Base-by-base conservation (phyloP, 371 early-diverging fungal genomes). In the Saksenaea vasiformis region DNA sequence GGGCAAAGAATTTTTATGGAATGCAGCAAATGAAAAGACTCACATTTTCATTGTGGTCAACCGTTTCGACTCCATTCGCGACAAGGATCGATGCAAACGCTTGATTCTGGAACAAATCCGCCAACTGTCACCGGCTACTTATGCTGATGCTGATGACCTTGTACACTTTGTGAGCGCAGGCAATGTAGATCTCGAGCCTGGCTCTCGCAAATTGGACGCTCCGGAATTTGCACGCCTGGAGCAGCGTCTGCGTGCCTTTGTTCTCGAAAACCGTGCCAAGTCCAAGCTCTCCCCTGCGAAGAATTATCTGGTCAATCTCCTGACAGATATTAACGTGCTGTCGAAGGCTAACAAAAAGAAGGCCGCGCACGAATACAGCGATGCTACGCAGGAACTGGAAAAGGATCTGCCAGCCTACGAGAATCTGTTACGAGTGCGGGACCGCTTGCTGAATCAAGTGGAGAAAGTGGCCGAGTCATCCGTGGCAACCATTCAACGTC, bases 11-110 rank as follows among this genome's bases (percentile, higher is more conserved):
- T 99, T 99, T 77, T 81, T 99, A 70, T 84, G 86, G 73, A 95
- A 90, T 61, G 98, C 98, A 3, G 93, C 95, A 53, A 94, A 95
- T 71, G 99, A 99, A 79, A 99, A 99, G 85, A 95, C 95, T 3
- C 95, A 93, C 72, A 93, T 99, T 44, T 99, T 99, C 65, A 95
- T 98, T 68, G 97, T 97, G 37, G 95, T 97, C 64, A 99, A 99
- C 74, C 88, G 93, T 54, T 99, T 98, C 70, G 99, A 99, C 76
- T 86, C 88, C 22, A 99, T 99, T 72, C 87, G 91, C 44, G 87
- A 95, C 71, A 95, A 95, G 78, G 95, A 95, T 62, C 90, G 95
- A 56, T 97, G 98, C 82, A 90, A 90, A 66, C 86, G 90, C 26
- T 86, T 93, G 56, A 93, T 99, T 65, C 84, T 99, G 17, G 93